Percentiles rank a stretch among this genome's conserved stretches.
Evolutionary conservation across 768 basidiomycete genomes (phyloP).

Genomic region (Lactifluus volemus): DNA sequence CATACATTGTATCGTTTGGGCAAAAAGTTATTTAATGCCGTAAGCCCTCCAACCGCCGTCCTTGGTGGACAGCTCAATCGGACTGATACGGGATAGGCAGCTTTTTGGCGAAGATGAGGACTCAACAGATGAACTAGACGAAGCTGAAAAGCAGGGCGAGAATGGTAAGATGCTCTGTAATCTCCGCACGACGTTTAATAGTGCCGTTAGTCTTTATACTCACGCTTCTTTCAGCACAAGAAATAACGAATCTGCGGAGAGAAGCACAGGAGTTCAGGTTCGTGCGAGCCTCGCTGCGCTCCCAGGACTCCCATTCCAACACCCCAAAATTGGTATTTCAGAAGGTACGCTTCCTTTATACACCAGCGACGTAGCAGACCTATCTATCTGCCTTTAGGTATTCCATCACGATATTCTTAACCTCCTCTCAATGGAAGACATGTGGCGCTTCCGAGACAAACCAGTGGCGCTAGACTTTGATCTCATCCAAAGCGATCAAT

Average conservation of each 20-base stretch:
- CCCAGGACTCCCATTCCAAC: constrained; percentile 28
- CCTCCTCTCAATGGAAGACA: constrained; percentile 86
- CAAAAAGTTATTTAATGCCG: constrained; percentile 93
- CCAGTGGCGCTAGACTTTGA: constrained; percentile 81
- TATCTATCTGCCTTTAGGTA: constrained; percentile 42
- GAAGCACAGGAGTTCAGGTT: constrained; percentile 82
- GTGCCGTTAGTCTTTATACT: neutral
- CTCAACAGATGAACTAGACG: constrained; percentile 73
- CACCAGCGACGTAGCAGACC: neutral
- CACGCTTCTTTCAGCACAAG: constrained; percentile 50
- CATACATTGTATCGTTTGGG: constrained; percentile 99
- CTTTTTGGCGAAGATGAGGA: constrained; percentile 92
- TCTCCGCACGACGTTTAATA: neutral
- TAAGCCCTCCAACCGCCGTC: constrained; percentile 30
- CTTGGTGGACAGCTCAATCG: neutral
- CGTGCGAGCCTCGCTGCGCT: constrained; percentile 65
- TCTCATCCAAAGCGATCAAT: constrained; percentile 57
- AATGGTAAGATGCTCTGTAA: constrained; percentile 49
- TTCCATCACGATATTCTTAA: constrained; percentile 84
- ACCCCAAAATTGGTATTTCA: constrained; percentile 71
- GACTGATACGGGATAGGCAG: constrained; percentile 44
- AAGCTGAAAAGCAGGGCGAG: constrained; percentile 88
- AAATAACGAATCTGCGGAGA: constrained; percentile 82
- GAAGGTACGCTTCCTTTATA: constrained; percentile 46
- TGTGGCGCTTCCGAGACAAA: constrained; percentile 90